Conservation (phyloP, 2,329 filamentous ascomycete species). For the Dendryphion nanum region DNA sequence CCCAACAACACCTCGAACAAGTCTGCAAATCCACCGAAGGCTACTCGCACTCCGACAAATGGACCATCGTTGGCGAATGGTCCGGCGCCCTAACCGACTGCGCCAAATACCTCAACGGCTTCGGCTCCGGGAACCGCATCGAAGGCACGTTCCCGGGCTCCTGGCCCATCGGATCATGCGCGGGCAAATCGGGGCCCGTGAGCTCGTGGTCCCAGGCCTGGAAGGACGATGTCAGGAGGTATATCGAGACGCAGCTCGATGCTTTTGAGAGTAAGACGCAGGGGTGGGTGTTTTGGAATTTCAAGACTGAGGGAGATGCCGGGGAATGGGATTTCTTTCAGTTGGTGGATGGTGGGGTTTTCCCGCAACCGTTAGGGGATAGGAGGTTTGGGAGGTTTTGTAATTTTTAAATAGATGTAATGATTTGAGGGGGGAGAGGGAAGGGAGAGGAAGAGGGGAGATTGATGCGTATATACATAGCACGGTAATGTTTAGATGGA, state of each 20-base stretch:
- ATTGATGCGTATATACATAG: too few relatives aligned
- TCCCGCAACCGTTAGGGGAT: conserved; percentile 41
- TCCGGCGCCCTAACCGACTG: conserved; percentile 64
- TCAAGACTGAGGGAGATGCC: conserved; percentile 52
- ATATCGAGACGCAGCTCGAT: conserved; percentile 57
- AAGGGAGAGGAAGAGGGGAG: too few relatives aligned
- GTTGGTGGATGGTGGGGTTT: conserved; percentile 50
- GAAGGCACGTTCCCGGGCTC: conserved; percentile 54
- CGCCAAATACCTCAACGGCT: conserved; percentile 47
- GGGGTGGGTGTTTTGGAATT: conserved; percentile 60
- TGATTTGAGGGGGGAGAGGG: too few relatives aligned
- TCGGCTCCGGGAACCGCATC: conserved; percentile 55
- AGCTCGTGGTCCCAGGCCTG: conserved; percentile 47
- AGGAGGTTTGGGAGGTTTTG: conserved; percentile 31
- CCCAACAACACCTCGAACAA: conserved; percentile 54
- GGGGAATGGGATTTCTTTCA: conserved; percentile 55
- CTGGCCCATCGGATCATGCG: conserved; percentile 54
- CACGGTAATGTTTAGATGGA: too few relatives aligned
- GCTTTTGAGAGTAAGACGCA: conserved; percentile 50
- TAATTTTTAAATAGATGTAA: too few relatives aligned
- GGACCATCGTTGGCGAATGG: conserved; percentile 67
- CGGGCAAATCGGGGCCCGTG: conserved; percentile 48
- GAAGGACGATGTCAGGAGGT: conserved; percentile 49
- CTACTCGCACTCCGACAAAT: conserved; percentile 58
- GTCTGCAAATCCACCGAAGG: conserved; percentile 55